Evolutionary conservation across 208 protist genomes (phyloP), one percentile per base, ranked within the genome.

Genomic region (Porcisia deanei): DNA sequence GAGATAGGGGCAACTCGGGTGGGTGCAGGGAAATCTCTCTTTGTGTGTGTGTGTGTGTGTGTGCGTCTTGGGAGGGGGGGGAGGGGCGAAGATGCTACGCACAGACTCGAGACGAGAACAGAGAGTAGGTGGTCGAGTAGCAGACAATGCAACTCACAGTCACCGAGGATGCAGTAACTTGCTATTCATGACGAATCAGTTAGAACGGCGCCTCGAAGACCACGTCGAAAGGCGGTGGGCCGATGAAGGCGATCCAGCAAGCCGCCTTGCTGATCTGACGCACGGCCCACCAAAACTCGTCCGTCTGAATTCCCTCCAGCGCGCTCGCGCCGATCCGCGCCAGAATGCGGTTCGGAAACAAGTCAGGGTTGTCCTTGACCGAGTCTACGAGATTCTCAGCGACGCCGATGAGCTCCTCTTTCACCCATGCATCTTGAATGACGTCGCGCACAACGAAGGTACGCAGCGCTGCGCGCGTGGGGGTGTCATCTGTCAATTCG

Each of bases 361-460:
- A 57, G 49, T 81, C 78, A 1, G 64, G 76, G 85, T 97, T 91
- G 22, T 49, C 61, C 70, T 85, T 85, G 39, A 94, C 74, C 10
- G 84, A 82, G 34, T 80, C 86, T 2, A 84, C 84, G 1, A 88
- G 67, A 39, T 91, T 86, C 61, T 82, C 80, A 20, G 82, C 88
- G 58, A 94, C 79, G 30, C 77, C 85, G 45, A 96, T 78, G 30
- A 97, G 90, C 69, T 97, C 90, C 67, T 97, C 93, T 59, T 84
- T 83, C 65, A 97, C 93, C 90, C 91, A 97, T 16, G 71, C 18
- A 71, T 97, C 93, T 49, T 85, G 76, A 67, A 96, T 87, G n/a
- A 96, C 73, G 37, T 93, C 88, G 9, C 87, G 71, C 18, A 95
- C 88, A 41, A 90, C 72, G 82, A 96, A 96, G 37, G 85, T 77